phyloP scores from a whole-genome alignment of 2,329 filamentous ascomycete genomes.

The Colletotrichum lindemuthianum region DNA sequence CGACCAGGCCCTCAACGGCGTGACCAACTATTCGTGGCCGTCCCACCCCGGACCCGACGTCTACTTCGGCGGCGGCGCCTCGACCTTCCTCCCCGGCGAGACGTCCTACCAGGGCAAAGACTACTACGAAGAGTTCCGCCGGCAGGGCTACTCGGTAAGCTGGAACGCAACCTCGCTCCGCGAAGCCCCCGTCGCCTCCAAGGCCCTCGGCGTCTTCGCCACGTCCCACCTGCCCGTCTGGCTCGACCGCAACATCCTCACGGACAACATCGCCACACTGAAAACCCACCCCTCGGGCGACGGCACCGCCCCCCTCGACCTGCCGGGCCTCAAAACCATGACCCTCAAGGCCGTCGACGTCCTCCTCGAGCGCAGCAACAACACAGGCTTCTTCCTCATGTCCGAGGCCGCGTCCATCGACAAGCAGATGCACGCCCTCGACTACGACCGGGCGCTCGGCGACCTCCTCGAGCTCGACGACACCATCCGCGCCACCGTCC shows the following conservation, averaged over 20 bases:
- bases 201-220: slow-evolving; percentile 82
- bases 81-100: slow-evolving; percentile 77
- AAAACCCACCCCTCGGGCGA: slow-evolving; percentile 76
- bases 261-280: slow-evolving; percentile 71
- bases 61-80: slow-evolving; percentile 83
- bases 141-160: slow-evolving; percentile 77
- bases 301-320: slow-evolving; percentile 72
- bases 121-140: slow-evolving; percentile 81
- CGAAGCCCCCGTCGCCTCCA: slow-evolving; percentile 64
- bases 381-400: slow-evolving; percentile 88
- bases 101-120: slow-evolving; percentile 75
- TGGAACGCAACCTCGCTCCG: slow-evolving; percentile 78
- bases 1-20: slow-evolving; percentile 78
- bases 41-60: slow-evolving; percentile 79
- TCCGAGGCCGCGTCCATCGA: slow-evolving; percentile 86
- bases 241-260: slow-evolving; percentile 87
- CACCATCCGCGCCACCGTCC: slow-evolving; percentile 79
- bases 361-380: slow-evolving; percentile 70
- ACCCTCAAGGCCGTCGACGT: slow-evolving; percentile 87
- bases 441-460: slow-evolving; percentile 86
- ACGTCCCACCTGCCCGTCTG: slow-evolving; percentile 81
- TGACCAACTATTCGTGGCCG: slow-evolving; percentile 85
- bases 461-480: slow-evolving; percentile 89
- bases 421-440: slow-evolving; percentile 88
- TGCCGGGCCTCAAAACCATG: slow-evolving; percentile 89